Evolutionary conservation across 805 yeast genomes (phyloP).

Genomic region (Kazachstania taianensis): DNA sequence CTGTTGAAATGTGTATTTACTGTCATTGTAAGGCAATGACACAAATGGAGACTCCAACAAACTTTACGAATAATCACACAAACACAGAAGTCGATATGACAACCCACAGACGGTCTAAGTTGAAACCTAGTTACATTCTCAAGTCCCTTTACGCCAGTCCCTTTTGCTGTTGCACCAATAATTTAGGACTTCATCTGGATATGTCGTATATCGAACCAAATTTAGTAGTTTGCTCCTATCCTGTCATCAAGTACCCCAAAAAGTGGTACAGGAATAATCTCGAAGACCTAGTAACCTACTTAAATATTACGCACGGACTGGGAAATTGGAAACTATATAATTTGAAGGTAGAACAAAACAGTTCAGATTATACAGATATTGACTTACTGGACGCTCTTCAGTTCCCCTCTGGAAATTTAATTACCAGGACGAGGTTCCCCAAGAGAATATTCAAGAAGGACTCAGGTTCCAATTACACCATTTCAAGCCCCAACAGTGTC

Average conservation of each 20-base stretch:
- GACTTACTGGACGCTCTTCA: slow-evolving; percentile 9
- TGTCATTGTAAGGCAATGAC: no score
- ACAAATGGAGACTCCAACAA: no score
- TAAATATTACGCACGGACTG: slow-evolving; percentile 37
- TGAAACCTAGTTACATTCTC: background rate
- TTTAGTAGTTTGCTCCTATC: slow-evolving; percentile 69
- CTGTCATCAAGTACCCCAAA: slow-evolving; percentile 39
- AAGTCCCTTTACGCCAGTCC: slow-evolving; percentile 9
- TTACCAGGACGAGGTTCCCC: background rate
- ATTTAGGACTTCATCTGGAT: slow-evolving; percentile 38
- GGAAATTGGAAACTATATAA: slow-evolving; percentile 66
- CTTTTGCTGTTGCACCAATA: slow-evolving; percentile 18
- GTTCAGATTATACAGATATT: slow-evolving; percentile 28
- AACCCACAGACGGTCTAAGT: slow-evolving; percentile 1
- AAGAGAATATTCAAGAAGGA: background rate
- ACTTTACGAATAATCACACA: no score
- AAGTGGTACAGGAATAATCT: slow-evolving; percentile 44
- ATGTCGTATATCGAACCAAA: slow-evolving; percentile 55
- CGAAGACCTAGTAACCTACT: slow-evolving; percentile 38
- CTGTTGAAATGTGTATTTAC: no score
- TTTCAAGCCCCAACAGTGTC: background rate
- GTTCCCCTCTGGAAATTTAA: background rate
- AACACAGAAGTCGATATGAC: no score
- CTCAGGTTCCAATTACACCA: background rate
- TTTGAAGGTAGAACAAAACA: slow-evolving; percentile 47